Base-by-base conservation (phyloP, 2,329 filamentous ascomycete species). In the Diaporthe australafricana region DNA sequence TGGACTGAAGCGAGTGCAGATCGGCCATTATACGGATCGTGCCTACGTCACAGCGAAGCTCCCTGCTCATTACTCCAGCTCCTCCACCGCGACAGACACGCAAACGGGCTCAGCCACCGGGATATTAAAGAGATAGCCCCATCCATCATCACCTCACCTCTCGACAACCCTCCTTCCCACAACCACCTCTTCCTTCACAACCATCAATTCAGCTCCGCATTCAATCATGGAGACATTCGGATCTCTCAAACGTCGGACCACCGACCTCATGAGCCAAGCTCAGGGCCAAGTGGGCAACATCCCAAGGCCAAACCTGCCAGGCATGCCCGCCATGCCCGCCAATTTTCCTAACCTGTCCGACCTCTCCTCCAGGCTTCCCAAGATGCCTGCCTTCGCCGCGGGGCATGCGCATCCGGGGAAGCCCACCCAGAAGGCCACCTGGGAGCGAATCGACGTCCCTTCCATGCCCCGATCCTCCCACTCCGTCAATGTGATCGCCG, bases 401-500 rank as follows among this genome's bases (percentile, higher is more conserved):
- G 42, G 45, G 3, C 38, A 30, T 12, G 55, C 55, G 73, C 72
- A 70, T 27, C 70, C 75, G 12, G 67, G 32, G 65, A 74, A 75
- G 60, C 76, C 78, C 52, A 78, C 79, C 55, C 83, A 89, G 76
- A 88, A 86, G 75, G 90, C 86, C 45, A 90, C 89, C 65, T 92
- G 90, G 90, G 85, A 90, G 77, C 87, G 86, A 76, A 84, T 92
- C 76, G 79, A 85, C 50, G 78, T 88, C 42, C 86, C 88, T 3
- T 75, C 84, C 1, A 85, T 95, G 9, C 89, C 90, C 48, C 91
- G 93, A 68, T 96, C 94, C 1, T 95, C 93, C 0, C 94, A 96
- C 78, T 88, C 89, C 3, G 80, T 95, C 75, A 87, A 93, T 53
- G 84, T 92, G 50, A 81, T 92, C 27, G 84, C 83, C 56, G 83